phyloP scores from a whole-genome alignment of 2,329 filamentous ascomycete genomes.

The Zymoseptoria brevis region DNA sequence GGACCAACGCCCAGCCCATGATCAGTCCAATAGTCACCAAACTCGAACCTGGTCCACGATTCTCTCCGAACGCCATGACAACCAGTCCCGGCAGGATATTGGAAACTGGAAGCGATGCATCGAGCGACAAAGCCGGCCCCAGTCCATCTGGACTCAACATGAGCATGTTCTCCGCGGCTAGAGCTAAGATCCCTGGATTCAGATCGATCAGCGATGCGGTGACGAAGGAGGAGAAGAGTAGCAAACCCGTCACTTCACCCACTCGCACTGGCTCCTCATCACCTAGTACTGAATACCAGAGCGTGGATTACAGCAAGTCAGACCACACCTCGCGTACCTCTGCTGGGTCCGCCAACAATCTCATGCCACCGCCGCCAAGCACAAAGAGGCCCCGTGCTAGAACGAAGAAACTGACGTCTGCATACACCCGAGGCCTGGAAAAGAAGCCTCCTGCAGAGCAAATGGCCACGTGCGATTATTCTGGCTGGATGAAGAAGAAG shows the following conservation, averaged over 20 bases:
- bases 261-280: slow-evolving; percentile 68
- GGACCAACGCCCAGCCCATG: slow-evolving; percentile 34
- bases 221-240: slow-evolving; percentile 44
- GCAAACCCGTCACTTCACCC: slow-evolving; percentile 51
- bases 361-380: slow-evolving; percentile 24
- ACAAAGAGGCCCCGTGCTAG: slow-evolving; percentile 19
- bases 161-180: slow-evolving; percentile 29
- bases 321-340: slow-evolving; percentile 34
- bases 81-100: slow-evolving; percentile 14
- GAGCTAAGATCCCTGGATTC: slow-evolving; percentile 56
- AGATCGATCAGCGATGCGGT: slow-evolving; percentile 74
- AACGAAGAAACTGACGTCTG: slow-evolving; percentile 88
- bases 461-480: slow-evolving; percentile 81
- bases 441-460: slow-evolving; percentile 77
- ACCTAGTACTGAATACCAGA: slow-evolving; percentile 48
- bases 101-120: slow-evolving; percentile 39
- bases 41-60: slow-evolving; percentile 43
- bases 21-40: slow-evolving; percentile 50
- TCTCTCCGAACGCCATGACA: slow-evolving; percentile 15
- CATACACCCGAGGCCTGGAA: slow-evolving; percentile 77
- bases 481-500: slow-evolving; percentile 99
- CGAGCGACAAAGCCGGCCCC: slow-evolving; percentile 26
- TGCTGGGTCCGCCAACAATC: slow-evolving; percentile 35
- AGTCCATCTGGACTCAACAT: slow-evolving; percentile 27
- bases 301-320: slow-evolving; percentile 29